Conservation (phyloP, 2,329 filamentous ascomycete genomes). For the Epichloe glyceriae region DNA sequence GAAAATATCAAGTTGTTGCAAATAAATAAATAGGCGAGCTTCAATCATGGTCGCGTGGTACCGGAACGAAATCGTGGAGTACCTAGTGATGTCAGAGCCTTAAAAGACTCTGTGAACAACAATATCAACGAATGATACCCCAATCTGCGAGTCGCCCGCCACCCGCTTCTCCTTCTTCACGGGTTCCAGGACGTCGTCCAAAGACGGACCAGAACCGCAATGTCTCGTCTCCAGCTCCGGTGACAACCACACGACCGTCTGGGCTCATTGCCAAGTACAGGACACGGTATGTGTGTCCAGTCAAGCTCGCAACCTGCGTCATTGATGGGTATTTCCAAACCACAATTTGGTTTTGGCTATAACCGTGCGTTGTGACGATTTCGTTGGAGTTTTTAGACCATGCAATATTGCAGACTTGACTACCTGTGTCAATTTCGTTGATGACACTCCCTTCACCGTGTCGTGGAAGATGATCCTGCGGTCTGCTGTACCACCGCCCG, state of each 20-base stretch:
- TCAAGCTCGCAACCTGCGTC: conserved; percentile 90
- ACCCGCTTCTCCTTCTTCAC: conserved; percentile 51
- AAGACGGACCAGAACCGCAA: conserved; percentile 96
- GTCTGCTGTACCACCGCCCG: conserved; percentile 89
- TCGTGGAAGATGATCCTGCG: conserved; percentile 98
- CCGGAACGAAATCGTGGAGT: not conserved
- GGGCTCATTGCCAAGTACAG: conserved; percentile 96
- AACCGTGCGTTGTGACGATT: conserved; percentile 92
- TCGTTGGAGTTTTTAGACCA: conserved; percentile 98
- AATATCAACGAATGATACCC: conserved; percentile 59
- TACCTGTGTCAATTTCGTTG: conserved; percentile 90
- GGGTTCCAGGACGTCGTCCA: conserved; percentile 61
- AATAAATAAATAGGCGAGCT: not conserved
- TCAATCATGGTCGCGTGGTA: not conserved
- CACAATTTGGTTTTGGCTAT: conserved; percentile 96
- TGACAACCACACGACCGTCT: conserved; percentile 86
- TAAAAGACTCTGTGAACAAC: not conserved
- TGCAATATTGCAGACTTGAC: conserved; percentile 95
- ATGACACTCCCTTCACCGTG: conserved; percentile 65
- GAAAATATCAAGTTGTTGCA: not conserved
- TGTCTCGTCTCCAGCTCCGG: conserved; percentile 91
- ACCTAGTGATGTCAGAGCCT: not conserved
- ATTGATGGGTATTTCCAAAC: conserved; percentile 99
- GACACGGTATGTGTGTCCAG: conserved; percentile 92
- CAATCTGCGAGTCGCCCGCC: conserved; percentile 58